Percentiles rank a stretch among this genome's conserved stretches.
Evolutionary conservation across 805 yeast species (phyloP).

Genomic region (Candida coquimbonensis): DNA sequence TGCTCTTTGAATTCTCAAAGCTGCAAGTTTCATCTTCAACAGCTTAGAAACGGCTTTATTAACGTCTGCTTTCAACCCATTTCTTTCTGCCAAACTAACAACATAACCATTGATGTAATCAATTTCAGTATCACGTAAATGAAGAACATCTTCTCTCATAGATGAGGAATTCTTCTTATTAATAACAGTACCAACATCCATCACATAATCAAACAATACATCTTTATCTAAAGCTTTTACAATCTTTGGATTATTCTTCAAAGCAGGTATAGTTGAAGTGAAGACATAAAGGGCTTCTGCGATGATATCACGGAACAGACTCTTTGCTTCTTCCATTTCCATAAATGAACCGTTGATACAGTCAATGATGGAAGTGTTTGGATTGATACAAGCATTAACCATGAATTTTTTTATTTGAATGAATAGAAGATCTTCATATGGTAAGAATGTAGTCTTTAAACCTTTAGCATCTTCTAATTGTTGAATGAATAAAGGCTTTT

Average conservation of each 20-base stretch:
- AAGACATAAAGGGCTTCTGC: conserved; percentile 28
- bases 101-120: conserved; percentile 81
- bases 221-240: conserved; percentile 21
- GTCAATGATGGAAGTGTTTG: conserved; percentile 71
- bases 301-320: conserved; percentile 27
- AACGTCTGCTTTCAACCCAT: conserved; percentile 27
- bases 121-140: conserved; percentile 61
- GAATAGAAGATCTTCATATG: conserved; percentile 42
- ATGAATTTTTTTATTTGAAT: conserved; percentile 71
- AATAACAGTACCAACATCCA: conserved; percentile 33
- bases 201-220: conserved; percentile 29
- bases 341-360: conserved; percentile 76
- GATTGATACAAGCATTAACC: conserved; percentile 78
- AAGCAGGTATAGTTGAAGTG: conserved; percentile 23
- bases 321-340: conserved; percentile 34
- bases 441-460: conserved; percentile 26
- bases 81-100: conserved; percentile 43
- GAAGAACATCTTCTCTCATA: conserved; percentile 48
- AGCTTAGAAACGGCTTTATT: conserved; percentile 28
- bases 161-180: conserved; percentile 51
- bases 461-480: conserved; percentile 23
- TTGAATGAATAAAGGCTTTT: conserved; percentile 17
- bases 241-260: conserved; percentile 20
- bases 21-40: conserved; percentile 26
- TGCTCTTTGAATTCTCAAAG: conserved; percentile 9